Conservation (phyloP, 148 eudicot species). For the Drosera capensis region DNA sequence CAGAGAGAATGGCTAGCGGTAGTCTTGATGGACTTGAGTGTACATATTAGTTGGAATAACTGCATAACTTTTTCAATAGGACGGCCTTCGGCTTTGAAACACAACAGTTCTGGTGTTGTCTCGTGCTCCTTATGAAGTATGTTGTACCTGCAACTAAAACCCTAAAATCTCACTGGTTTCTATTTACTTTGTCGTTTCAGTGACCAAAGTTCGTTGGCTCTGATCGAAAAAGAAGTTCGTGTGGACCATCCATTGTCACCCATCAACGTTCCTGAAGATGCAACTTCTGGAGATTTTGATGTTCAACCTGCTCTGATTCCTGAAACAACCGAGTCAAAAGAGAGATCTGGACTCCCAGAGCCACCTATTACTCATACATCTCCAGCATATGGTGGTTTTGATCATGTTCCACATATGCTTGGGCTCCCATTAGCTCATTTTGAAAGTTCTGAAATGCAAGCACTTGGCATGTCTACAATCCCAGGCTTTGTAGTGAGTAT, state of each 20-base stretch:
- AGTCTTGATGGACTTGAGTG: too few species aligned
- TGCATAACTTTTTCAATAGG: too few species aligned
- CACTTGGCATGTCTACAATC: conserved; percentile 40
- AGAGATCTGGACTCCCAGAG: conserved; percentile 27
- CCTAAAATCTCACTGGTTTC: background rate
- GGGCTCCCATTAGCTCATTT: conserved; percentile 37
- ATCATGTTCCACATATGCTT: conserved; percentile 40
- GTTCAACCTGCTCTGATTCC: conserved; percentile 26
- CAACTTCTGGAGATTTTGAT: conserved; percentile 24
- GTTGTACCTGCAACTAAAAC: background rate
- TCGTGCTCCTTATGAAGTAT: too few species aligned
- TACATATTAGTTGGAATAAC: too few species aligned
- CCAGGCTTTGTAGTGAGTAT: conserved; percentile 62
- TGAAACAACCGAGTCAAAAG: conserved; percentile 41
- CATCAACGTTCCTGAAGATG: conserved; percentile 20
- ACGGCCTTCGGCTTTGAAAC: too few species aligned
- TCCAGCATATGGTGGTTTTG: conserved; percentile 39
- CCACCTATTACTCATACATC: conserved; percentile 31
- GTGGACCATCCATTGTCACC: conserved; percentile 30
- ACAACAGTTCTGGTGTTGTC: too few species aligned
- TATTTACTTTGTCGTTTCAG: conserved; percentile 11
- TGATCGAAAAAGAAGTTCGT: conserved; percentile 36
- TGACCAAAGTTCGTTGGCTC: conserved; percentile 25
- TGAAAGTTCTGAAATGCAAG: conserved; percentile 56
- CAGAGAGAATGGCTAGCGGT: too few species aligned